Base-by-base conservation (phyloP, 495 filamentous ascomycete species). In the Emericellopsis terricola region DNA sequence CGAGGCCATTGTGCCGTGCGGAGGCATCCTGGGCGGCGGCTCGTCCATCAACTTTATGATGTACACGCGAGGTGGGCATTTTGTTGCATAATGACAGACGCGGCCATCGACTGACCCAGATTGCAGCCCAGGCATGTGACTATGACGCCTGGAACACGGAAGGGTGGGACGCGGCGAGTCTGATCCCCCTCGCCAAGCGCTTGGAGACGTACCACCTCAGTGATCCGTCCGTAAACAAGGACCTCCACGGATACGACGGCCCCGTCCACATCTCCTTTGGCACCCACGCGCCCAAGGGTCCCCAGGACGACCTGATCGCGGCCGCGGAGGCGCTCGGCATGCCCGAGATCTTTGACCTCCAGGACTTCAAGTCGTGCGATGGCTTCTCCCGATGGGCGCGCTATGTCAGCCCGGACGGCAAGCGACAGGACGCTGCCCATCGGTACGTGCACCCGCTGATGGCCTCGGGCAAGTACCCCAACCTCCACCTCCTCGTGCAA, bases 11-110 rank as follows among this genome's bases (percentile, higher is more conserved):
- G 60, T 78, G 7, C 57, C 64, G 0, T 51, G 51, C 6, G 71
- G 68, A 13, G 64, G 67, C 27, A 51, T 62, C 1, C 55, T 78
- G 0, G 72, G 73, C 29, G 73, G 72, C 17, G 71, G 70, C 8
- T 65, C 58, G 2, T 66, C 66, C 1, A 65, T 71, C 18, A 78
- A 76, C 43, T 65, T 69, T 34, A 66, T 73, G 62, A 64, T 65
- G 56, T 71, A 34, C 13, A 34, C 33, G 4, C 19, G 33, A 35
- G 19, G 19, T 35, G 17, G 16, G 18, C n/a, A 33, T 19, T 7
- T 16, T 8, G 14, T 14, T 7, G 14, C 5, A 18, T 6, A 17
- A 10, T 20, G 27, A 20, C 15, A 19, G 13, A 5, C 23, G n/a
- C 10, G n/a, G 4, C 4, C 19, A 15, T 16, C 28, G 19, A 26